phyloP scores from a whole-genome alignment of 192 early-diverging fungal genomes.

The Cladochytrium replicatum region DNA sequence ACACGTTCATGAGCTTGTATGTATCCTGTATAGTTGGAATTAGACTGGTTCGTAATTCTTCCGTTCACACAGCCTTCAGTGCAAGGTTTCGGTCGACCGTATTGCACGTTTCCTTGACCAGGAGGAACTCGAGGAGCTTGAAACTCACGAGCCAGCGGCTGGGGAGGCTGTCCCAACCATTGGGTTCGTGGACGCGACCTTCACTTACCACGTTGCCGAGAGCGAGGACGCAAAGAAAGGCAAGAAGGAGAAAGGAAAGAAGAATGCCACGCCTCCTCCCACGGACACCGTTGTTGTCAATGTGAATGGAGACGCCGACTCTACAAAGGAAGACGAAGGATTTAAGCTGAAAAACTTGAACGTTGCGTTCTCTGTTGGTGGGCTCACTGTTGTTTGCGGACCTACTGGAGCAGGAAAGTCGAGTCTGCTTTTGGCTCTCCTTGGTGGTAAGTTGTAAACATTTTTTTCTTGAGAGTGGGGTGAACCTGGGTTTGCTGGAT shows the following conservation, averaged over 20 bases:
- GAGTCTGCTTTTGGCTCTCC: constrained; percentile 63
- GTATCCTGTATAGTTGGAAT: constrained; percentile 20
- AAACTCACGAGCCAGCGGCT: background rate
- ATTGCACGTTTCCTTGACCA: constrained; percentile 27
- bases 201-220: constrained; percentile 9
- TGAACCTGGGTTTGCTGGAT: no score
- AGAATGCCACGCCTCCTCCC: background rate
- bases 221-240: background rate
- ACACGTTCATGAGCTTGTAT: constrained; percentile 29
- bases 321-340: no score
- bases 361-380: no score
- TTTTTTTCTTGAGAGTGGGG: no score
- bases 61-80: constrained; percentile 38
- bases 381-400: constrained; percentile 66
- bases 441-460: no score
- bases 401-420: constrained; percentile 85
- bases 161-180: background rate
- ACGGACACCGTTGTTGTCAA: background rate
- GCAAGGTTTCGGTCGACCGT: constrained; percentile 39
- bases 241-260: background rate
- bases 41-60: constrained; percentile 33
- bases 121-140: constrained; percentile 15
- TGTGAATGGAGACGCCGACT: background rate
- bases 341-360: no score
- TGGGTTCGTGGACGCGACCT: constrained; percentile 6